Evolutionary conservation across 257 asterid species (phyloP).

Genomic region (Lycium ferocissimum): DNA sequence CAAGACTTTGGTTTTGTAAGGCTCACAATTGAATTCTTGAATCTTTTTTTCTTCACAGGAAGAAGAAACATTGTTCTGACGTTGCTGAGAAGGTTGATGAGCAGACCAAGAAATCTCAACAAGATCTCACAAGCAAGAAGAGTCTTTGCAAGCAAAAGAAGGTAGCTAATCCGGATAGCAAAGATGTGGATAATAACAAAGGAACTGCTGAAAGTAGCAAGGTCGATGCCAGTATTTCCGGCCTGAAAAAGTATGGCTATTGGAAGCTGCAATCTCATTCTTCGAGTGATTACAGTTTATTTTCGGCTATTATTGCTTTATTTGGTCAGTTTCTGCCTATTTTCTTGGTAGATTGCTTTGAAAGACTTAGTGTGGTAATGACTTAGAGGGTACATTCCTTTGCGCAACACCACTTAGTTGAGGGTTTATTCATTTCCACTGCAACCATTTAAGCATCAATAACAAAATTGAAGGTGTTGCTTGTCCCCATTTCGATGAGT

Average conservation of each 20-base stretch:
- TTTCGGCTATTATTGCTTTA: background rate
- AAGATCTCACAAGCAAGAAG: slow-evolving; percentile 43
- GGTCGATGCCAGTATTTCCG: slow-evolving; percentile 30
- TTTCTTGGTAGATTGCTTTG: slow-evolving; percentile 12
- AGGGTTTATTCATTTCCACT: background rate
- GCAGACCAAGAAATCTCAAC: slow-evolving; percentile 42
- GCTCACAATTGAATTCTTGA: slow-evolving; percentile 11
- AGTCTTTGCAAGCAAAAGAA: slow-evolving; percentile 42
- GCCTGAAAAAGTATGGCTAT: slow-evolving; percentile 48
- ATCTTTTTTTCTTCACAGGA: slow-evolving; percentile 45
- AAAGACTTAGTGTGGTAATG: background rate
- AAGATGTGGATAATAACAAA: slow-evolving; percentile 37
- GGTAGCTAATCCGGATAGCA: slow-evolving; percentile 40
- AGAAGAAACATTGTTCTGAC: slow-evolving; percentile 61
- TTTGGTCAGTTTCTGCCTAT: slow-evolving; percentile 7
- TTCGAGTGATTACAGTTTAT: background rate
- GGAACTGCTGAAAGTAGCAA: slow-evolving; percentile 46
- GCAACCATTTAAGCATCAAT: background rate
- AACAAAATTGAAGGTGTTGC: slow-evolving; percentile 20
- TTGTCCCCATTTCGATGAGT: background rate
- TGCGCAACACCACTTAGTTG: background rate
- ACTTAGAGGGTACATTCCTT: background rate
- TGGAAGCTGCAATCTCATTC: slow-evolving; percentile 4
- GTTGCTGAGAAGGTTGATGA: slow-evolving; percentile 46
- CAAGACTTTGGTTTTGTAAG: background rate